Evolutionary conservation across 2,329 filamentous ascomycete species (phyloP), one percentile per base, ranked within the genome.

Genomic region (Paraphoma sp.): DNA sequence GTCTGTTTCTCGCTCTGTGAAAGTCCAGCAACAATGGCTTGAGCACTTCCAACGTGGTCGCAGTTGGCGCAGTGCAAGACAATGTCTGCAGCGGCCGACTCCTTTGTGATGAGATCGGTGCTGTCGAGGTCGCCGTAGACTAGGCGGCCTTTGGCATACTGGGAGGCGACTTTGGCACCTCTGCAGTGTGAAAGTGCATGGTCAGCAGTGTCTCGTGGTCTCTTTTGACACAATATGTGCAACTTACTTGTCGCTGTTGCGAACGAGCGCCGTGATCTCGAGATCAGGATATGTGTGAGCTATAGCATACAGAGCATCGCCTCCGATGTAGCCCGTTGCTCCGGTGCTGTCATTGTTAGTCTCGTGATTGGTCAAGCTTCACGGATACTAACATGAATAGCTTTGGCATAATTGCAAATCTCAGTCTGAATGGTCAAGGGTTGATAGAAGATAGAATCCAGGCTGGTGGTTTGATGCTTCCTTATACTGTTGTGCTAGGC

Each of bases 121-220:
- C 60, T 69, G 50, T 71, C 67, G 17, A 74, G 67, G 46, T 79
- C 77, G 28, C 84, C 84, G 53, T 84, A 81, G 1, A 85, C 81
- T n/a, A 85, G 75, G 12, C 76, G 76, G 48, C 83, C 71, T 6
- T 76, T 79, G 3, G 84, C 76, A 55, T 81, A 86, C 36, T 76
- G 70, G 12, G 76, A 69, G 3, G 79, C 78, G 11, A 84, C 73
- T 51, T 72, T 73, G 12, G 79, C 79, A 30, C 79, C 82, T 23
- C 23, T 23, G 23, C 23, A 23, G 23, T 23, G 23, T 23, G 23
- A 23, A 23, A 23, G 23, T 2, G 5, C 23, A 23, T 23, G 23
- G 23, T 23, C 23, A 23, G 23, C 23, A 23, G 23, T 23, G 23
- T 23, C 23, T 23, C 23, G 23, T 23, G 23, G 5, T 23, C 23